Percentiles rank a stretch among this genome's conserved stretches.
These are phyloP conservation scores for Podaxis sp. DNA, from an alignment of 768 basidiomycete species.

Conservation along the genomic window DNA sequence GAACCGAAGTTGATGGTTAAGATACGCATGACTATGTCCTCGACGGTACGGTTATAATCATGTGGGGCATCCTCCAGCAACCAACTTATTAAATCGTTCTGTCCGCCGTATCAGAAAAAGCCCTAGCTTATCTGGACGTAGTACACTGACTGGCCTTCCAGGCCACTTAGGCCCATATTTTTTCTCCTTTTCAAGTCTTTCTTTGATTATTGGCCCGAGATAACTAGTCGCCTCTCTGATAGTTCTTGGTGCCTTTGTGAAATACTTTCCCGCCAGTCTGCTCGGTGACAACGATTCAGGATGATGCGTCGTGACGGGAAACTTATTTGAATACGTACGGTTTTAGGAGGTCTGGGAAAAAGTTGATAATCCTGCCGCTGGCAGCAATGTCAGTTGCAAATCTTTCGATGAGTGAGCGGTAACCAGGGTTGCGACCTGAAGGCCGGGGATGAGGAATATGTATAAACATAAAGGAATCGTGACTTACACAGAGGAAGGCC, in stretches of 20 bases:
- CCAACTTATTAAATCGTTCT: conserved; percentile 20
- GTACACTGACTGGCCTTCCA: conserved; percentile 13
- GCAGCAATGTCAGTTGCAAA: conserved; percentile 21
- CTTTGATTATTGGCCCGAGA: conserved; percentile 19
- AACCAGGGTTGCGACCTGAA: conserved; percentile 38
- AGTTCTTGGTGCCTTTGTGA: conserved; percentile 16
- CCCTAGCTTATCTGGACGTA: not conserved
- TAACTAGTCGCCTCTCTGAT: conserved; percentile 15
- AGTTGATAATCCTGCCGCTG: conserved; percentile 20
- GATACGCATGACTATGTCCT: conserved; percentile 27
- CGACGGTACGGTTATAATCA: conserved; percentile 10
- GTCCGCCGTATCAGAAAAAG: not conserved
- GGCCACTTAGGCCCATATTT: conserved; percentile 16
- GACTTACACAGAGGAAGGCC: conserved; percentile 14
- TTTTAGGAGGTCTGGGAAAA: conserved; percentile 21
- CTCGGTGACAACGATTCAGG: not conserved
- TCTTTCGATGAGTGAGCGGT: conserved; percentile 29
- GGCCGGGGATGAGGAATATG: too few relatives aligned
- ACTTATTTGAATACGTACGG: conserved; percentile 16
- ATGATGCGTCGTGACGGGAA: not conserved
- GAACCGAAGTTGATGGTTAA: conserved; percentile 41
- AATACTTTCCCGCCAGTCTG: conserved; percentile 14
- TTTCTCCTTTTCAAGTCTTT: conserved; percentile 16
- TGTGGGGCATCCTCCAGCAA: conserved; percentile 17
- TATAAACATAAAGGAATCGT: not conserved